Conservation (phyloP, 2,329 filamentous ascomycete species). For the Didymella segeticola region DNA sequence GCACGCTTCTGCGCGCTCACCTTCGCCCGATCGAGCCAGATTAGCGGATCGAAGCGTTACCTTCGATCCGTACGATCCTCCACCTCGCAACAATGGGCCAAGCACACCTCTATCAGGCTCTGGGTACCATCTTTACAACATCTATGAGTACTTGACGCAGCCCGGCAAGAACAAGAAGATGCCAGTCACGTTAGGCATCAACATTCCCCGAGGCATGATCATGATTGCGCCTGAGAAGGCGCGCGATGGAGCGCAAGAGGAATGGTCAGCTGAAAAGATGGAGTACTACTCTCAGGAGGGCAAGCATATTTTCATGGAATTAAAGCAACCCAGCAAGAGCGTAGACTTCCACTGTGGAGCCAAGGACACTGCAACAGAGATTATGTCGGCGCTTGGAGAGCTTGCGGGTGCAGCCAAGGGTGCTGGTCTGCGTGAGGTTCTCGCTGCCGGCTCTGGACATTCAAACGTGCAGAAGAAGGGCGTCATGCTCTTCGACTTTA, state of each 20-base stretch:
- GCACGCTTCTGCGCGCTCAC: slow-evolving; percentile 50
- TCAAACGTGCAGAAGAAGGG: slow-evolving; percentile 75
- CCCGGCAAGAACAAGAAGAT: slow-evolving; percentile 98
- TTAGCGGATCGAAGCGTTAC: slow-evolving; percentile 49
- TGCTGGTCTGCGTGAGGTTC: slow-evolving; percentile 83
- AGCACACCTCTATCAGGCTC: slow-evolving; percentile 65
- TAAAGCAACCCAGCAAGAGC: slow-evolving; percentile 90
- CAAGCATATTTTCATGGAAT: slow-evolving; percentile 95
- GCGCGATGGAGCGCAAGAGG: slow-evolving; percentile 82
- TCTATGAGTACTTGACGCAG: slow-evolving; percentile 96
- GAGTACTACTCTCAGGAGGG: slow-evolving; percentile 98
- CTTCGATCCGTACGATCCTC: slow-evolving; percentile 53
- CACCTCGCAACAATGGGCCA: slow-evolving; percentile 48
- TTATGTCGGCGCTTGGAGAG: slow-evolving; percentile 85
- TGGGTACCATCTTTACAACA: slow-evolving; percentile 93
- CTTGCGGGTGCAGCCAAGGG: slow-evolving; percentile 84
- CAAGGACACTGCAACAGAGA: slow-evolving; percentile 95
- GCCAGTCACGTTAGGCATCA: slow-evolving; percentile 96
- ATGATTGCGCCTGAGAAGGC: slow-evolving; percentile 88
- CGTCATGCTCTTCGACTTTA: slow-evolving; percentile 90
- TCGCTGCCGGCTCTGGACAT: slow-evolving; percentile 75
- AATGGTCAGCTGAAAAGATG: slow-evolving; percentile 94
- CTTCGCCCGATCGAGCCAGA: slow-evolving; percentile 41
- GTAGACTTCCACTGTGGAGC: slow-evolving; percentile 96
- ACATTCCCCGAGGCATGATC: slow-evolving; percentile 84